Base-by-base conservation (phyloP, 352 stramenopile species). In the Albugo laibachii region DNA sequence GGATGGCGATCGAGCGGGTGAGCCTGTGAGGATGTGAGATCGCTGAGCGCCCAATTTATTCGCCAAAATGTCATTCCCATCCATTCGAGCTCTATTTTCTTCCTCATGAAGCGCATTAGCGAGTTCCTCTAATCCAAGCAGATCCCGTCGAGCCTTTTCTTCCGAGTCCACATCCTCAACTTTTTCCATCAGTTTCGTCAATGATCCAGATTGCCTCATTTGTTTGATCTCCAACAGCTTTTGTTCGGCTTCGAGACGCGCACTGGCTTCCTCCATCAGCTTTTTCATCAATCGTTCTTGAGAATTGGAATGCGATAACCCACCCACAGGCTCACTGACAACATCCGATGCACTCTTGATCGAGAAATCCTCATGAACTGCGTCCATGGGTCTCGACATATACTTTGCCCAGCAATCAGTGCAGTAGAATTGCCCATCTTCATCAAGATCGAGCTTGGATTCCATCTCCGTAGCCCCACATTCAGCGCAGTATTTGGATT, bases 391-490 rank as follows among this genome's bases (percentile, higher is more conserved):
- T 15, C 62, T 35, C 39, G 64, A 79, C 27, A 84, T 61, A 47
- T 84, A 92, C 42, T 87, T 83, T 37, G 86, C 75, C 76, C 75
- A 92, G 45, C 78, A 92, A 52, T 84, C 78, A 48, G 82, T 83
- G 62, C 78, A 92, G 55, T 92, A 92, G 54, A 80, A 84, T 43
- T 87, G 65, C 0, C 74, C 75, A 41, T 92, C 75, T 31, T 81
- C 73, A 52, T 92, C 78, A 41, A 83, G 65, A 38, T 85, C 70
- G 11, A 87, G 61, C 59, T 76, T 74, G 0, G 65, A 78, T 41
- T 84, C 69, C 20, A 78, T 73, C 56, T 91, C 77, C 1, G 70
- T 81, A 1, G 73, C 61, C 20, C 73, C 69, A 49, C 77, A 91
- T 14, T 87, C 74, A 38, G 73, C 73, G 48, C 77, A 91, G 47